Conservation (phyloP, 2,329 filamentous ascomycete genomes). For the Grosmannia huntii region DNA sequence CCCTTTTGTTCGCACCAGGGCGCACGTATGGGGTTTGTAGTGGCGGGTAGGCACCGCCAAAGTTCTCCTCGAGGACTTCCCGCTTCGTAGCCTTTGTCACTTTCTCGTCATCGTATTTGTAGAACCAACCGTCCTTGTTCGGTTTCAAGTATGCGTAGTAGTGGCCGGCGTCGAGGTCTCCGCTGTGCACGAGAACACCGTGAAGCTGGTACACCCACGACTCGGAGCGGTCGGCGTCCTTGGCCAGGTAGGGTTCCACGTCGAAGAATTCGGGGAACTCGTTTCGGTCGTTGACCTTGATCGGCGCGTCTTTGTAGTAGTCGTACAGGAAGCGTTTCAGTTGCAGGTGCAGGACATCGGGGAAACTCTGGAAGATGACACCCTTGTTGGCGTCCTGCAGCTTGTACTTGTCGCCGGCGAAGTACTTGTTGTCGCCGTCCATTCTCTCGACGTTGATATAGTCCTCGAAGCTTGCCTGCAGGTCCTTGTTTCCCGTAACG, state of each 20-base stretch:
- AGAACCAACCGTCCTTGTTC: conserved; percentile 84
- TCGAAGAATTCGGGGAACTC: conserved; percentile 80
- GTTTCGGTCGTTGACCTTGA: conserved; percentile 93
- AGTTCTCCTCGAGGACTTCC: conserved; percentile 93
- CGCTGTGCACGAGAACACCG: conserved; percentile 90
- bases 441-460: conserved; percentile 95
- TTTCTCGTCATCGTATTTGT: conserved; percentile 93
- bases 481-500: conserved; percentile 81
- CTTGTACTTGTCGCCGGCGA: conserved; percentile 77
- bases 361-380: conserved; percentile 92
- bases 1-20: conserved; percentile 37
- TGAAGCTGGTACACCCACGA: conserved; percentile 87
- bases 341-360: conserved; percentile 86
- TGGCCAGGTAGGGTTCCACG: conserved; percentile 74
- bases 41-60: conserved; percentile 66
- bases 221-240: conserved; percentile 76
- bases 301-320: conserved; percentile 90
- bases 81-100: conserved; percentile 87
- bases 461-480: conserved; percentile 90
- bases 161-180: conserved; percentile 91
- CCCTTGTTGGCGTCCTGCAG: conserved; percentile 96
- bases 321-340: conserved; percentile 98
- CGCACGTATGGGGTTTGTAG: conserved; percentile 30
- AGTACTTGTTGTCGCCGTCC: conserved; percentile 97
- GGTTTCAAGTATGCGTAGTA: conserved; percentile 98